phyloP scores from a whole-genome alignment of 2,329 filamentous ascomycete species.

The Chaetomiaceae sp. region DNA sequence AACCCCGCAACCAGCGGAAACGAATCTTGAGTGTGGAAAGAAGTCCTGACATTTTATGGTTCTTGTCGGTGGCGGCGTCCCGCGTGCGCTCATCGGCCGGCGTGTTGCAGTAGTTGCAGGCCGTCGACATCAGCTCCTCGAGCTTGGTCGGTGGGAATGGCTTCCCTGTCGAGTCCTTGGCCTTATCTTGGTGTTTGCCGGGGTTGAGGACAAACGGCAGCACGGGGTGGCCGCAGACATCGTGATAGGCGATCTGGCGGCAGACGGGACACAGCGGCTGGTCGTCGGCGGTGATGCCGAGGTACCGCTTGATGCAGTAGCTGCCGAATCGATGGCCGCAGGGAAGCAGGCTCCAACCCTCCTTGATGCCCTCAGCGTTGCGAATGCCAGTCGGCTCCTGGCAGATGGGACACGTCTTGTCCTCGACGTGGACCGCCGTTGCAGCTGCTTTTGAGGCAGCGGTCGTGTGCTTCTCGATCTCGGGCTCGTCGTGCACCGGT shows the following conservation, averaged over 20 bases:
- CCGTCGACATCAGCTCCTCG: neutral
- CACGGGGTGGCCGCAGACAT: slow-evolving; percentile 33
- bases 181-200: slow-evolving; percentile 1
- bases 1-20: slow-evolving; percentile 2
- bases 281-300: slow-evolving; percentile 34
- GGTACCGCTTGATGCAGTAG: slow-evolving; percentile 41
- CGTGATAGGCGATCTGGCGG: slow-evolving; percentile 31
- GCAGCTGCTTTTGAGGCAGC: neutral
- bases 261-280: slow-evolving; percentile 40
- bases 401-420: slow-evolving; percentile 39
- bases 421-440: neutral
- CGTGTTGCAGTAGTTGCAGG: slow-evolving; percentile 3
- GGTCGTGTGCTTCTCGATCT: neutral
- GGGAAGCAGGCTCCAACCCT: slow-evolving; percentile 39
- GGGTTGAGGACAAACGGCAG: slow-evolving; percentile 27
- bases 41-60: neutral
- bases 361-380: slow-evolving; percentile 36
- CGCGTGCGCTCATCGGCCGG: neutral
- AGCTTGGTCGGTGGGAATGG: neutral
- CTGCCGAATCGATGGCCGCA: slow-evolving; percentile 43
- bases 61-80: neutral
- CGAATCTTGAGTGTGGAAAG: slow-evolving; percentile 6
- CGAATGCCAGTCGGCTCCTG: slow-evolving; percentile 37
- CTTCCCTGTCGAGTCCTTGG: neutral
- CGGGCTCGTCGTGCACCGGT: slow-evolving; percentile 4